phyloP scores from a whole-genome alignment of 352 stramenopile genomes.

The Globisporangium canariense region DNA sequence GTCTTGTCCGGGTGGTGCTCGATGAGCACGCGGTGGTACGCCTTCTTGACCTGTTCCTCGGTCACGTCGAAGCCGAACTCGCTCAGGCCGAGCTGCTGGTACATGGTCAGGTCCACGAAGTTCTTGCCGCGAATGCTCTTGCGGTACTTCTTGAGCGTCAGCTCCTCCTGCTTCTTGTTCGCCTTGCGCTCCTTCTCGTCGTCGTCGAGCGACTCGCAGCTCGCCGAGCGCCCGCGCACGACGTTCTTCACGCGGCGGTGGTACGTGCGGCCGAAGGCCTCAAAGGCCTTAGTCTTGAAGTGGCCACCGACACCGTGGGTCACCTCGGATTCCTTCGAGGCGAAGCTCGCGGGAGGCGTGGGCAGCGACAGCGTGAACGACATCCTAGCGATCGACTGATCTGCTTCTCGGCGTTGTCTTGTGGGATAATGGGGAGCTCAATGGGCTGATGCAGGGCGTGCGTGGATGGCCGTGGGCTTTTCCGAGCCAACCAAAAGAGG shows the following conservation, averaged over 20 bases:
- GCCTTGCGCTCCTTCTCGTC: conserved; percentile 51
- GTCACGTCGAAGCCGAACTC: conserved; percentile 81
- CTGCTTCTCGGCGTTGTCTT: background rate
- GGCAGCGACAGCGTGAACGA: conserved; percentile 64
- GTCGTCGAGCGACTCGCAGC: conserved; percentile 73
- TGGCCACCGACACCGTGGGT: conserved; percentile 64
- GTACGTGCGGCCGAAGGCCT: conserved; percentile 66
- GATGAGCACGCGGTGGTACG: conserved; percentile 85
- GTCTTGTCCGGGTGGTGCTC: conserved; percentile 89
- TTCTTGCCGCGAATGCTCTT: conserved; percentile 80
- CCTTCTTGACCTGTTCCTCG: conserved; percentile 85
- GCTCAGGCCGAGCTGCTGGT: conserved; percentile 76
- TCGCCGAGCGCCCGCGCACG: conserved; percentile 67
- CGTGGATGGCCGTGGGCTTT: background rate
- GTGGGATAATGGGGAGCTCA: background rate
- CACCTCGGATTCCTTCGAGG: conserved; percentile 44
- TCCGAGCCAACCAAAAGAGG: conserved; percentile 7
- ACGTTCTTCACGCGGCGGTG: conserved; percentile 76
- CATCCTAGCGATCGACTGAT: conserved; percentile 10
- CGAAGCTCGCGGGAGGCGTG: conserved; percentile 40
- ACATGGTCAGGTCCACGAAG: conserved; percentile 84
- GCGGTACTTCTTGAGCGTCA: conserved; percentile 73
- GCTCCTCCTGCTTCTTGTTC: conserved; percentile 65
- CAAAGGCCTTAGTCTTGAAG: conserved; percentile 72
- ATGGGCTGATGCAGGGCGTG: background rate